Evolutionary conservation across 306 rosid genomes (phyloP).

Genomic region (Canavalia gladiata): DNA sequence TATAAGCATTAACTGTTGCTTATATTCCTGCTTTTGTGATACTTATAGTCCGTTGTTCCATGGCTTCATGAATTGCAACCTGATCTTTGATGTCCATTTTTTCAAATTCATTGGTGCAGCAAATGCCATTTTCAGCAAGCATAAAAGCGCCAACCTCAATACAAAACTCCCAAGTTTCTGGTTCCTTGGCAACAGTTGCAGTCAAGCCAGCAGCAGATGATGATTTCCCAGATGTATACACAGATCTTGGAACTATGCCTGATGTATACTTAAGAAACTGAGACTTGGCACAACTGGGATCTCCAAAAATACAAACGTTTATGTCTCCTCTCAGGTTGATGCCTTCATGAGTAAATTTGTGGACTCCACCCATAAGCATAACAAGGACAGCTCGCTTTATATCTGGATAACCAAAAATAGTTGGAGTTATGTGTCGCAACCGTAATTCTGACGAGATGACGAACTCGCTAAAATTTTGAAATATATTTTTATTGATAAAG

Average conservation of each 20-base stretch:
- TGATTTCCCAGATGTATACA: constrained; percentile 98
- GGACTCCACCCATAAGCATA: constrained; percentile 96
- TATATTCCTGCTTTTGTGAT: constrained; percentile 99
- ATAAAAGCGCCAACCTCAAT: constrained; percentile 99
- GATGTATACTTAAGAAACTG: constrained; percentile 97
- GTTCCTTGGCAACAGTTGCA: constrained; percentile 99
- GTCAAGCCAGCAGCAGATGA: constrained; percentile 99
- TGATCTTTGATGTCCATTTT: constrained; percentile 97
- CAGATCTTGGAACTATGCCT: constrained; percentile 94
- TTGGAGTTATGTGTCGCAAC: constrained; percentile 82
- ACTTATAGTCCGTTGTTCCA: constrained; percentile 99
- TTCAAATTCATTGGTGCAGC: constrained; percentile 98
- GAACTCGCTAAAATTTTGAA: too few species aligned
- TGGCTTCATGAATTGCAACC: constrained; percentile 99
- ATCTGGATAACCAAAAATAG: constrained; percentile 94
- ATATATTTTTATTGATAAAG: too few species aligned
- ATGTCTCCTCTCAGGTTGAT: constrained; percentile 96
- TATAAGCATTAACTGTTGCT: constrained; percentile 95
- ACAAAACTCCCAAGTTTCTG: constrained; percentile 97
- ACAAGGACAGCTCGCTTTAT: constrained; percentile 97
- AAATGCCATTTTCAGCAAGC: constrained; percentile 98
- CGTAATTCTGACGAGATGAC: too few species aligned
- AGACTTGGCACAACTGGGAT: constrained; percentile 98
- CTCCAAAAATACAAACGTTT: constrained; percentile 93
- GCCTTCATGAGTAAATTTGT: constrained; percentile 95